Conservation (phyloP, 768 basidiomycete genomes). For the Rickenella mellea region DNA sequence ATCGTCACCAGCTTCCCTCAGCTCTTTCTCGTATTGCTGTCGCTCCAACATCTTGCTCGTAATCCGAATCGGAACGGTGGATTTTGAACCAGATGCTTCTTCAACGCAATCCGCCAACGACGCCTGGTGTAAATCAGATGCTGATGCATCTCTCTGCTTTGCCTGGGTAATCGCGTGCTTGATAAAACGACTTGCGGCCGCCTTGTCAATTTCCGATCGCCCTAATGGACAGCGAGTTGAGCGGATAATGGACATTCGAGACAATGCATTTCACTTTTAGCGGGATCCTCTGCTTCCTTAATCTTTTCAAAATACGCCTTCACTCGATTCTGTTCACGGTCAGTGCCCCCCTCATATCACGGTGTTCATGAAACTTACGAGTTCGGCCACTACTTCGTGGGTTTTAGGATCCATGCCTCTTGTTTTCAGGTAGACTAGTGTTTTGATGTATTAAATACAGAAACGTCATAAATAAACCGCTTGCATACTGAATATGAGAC, state of each 20-base stretch:
- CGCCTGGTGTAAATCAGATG: slow-evolving; percentile 5
- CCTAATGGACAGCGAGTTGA: slow-evolving; percentile 17
- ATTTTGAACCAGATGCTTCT: slow-evolving; percentile 8
- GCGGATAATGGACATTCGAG: neutral
- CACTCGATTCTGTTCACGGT: slow-evolving; percentile 49
- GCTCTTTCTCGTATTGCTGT: slow-evolving; percentile 48
- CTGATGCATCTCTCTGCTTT: slow-evolving; percentile 16
- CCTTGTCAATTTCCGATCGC: slow-evolving; percentile 55
- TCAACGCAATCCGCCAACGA: slow-evolving; percentile 10
- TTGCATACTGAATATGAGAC: slow-evolving; percentile 72
- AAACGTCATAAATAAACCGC: neutral
- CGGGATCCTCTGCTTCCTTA: slow-evolving; percentile 59
- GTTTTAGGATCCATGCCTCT: slow-evolving; percentile 71
- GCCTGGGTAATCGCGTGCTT: slow-evolving; percentile 71
- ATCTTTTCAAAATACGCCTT: slow-evolving; percentile 80
- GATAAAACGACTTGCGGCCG: slow-evolving; percentile 74
- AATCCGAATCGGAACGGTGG: slow-evolving; percentile 20
- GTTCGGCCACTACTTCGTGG: slow-evolving; percentile 68
- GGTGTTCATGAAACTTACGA: slow-evolving; percentile 28
- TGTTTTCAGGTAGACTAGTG: slow-evolving; percentile 70
- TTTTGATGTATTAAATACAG: neutral
- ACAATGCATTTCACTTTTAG: slow-evolving; percentile 37
- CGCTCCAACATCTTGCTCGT: slow-evolving; percentile 71
- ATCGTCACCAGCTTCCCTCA: slow-evolving; percentile 37
- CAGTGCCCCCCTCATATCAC: neutral